Base-by-base conservation (phyloP, 2,329 filamentous ascomycete genomes). In the Arthrobotrys entomopaga region DNA sequence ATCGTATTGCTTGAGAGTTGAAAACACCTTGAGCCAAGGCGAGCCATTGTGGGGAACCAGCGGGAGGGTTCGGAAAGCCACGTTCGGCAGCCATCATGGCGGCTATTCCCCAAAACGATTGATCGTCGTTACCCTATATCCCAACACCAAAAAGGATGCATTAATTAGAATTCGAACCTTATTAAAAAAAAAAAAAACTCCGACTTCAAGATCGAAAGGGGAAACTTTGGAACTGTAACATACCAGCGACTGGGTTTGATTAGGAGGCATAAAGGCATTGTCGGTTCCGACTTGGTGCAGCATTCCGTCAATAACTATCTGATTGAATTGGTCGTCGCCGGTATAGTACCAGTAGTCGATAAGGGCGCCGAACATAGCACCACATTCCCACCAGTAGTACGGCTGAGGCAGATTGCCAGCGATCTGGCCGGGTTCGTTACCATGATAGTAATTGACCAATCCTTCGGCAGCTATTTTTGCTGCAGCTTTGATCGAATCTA, bases 381-480 rank as follows among this genome's bases (percentile, higher is more conserved):
- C 87, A 3, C 87, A 87, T 79, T 91, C 87, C 89, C 89, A 92
- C 89, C 89, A 92, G 83, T 91, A 91, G 80, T 89, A 90, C 75
- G 89, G 89, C 26, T 84, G 80, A 2, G 88, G 87, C 34, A 93
- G 82, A 65, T 85, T 81, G 53, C 86, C 86, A 7, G 85, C 85
- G 19, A 84, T 84, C 7, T 82, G 81, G 15, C 84, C 84, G 0
- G 84, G 83, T 53, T 82, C 77, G 73, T 87, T 85, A 16, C 86
- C 86, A 43, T 80, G 81, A 78, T 87, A 87, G 77, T 83, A 85
- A 16, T 79, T 79, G 81, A 87, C 83, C 81, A 86, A 83, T 52
- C 84, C 83, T 67, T 83, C 81, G 2, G 85, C 85, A 19, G 82
- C 74, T 38, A 76, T 70, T 46, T 77, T 78, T 15, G 81, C 77